A percentile compares a stretch with the other conserved stretches of the same genome.
phyloP scores from a whole-genome alignment of 2,329 filamentous ascomycete species.

The Trichoderma sp. region DNA sequence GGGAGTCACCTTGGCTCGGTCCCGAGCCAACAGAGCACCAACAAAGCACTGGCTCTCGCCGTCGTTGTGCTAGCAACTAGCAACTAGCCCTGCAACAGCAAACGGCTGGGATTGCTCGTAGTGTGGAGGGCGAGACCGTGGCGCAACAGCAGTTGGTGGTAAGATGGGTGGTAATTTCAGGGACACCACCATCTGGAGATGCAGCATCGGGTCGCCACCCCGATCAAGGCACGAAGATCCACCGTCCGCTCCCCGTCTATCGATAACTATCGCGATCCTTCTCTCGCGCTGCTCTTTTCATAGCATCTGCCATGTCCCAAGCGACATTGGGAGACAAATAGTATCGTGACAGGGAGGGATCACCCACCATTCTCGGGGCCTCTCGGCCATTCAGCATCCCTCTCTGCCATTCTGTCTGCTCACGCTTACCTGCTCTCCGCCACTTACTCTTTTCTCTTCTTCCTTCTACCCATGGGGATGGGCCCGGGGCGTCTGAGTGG shows the following conservation, averaged over 20 bases:
- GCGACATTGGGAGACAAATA: neutral
- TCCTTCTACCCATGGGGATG: conserved; percentile 3
- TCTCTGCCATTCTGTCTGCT: neutral
- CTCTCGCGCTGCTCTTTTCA: neutral
- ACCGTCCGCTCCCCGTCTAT: neutral
- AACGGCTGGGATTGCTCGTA: neutral
- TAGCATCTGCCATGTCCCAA: neutral
- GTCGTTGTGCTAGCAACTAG: neutral
- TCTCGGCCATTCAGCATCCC: conserved; percentile 14
- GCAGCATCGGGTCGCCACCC: conserved; percentile 7
- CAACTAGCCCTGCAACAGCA: neutral
- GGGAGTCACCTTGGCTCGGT: neutral
- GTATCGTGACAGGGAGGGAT: neutral
- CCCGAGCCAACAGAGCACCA: neutral
- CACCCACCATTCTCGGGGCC: neutral
- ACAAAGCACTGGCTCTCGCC: neutral
- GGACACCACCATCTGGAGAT: conserved; percentile 14
- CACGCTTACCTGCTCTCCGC: neutral
- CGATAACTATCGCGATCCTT: neutral
- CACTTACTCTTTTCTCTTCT: neutral
- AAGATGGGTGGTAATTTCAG: conserved; percentile 16
- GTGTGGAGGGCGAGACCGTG: neutral
- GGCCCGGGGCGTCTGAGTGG: neutral
- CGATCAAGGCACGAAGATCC: conserved; percentile 3
- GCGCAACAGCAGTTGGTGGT: conserved; percentile 2